These are phyloP conservation scores for Rubia occidens DNA, from an alignment of 305 asterid species.

Conservation along the genomic window DNA sequence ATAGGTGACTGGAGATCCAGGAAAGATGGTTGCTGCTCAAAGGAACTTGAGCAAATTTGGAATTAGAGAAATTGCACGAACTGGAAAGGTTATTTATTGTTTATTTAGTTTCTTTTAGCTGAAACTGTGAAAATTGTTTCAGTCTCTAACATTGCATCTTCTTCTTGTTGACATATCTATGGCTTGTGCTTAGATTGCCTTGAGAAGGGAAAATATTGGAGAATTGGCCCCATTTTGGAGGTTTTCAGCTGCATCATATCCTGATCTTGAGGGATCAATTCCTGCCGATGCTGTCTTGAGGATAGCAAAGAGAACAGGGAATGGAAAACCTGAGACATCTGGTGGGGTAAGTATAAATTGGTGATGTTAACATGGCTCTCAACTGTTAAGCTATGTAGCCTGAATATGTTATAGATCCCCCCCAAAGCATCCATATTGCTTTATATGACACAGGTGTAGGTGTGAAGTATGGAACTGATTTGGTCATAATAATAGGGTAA, in stretches of 20 bases:
- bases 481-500: not conserved
- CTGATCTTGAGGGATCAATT: slow-evolving; percentile 70
- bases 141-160: slow-evolving; percentile 9
- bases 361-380: not conserved
- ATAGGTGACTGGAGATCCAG: slow-evolving; percentile 97
- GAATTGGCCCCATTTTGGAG: slow-evolving; percentile 98
- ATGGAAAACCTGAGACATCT: slow-evolving; percentile 45
- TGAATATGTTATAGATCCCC: not conserved
- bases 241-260: slow-evolving; percentile 96
- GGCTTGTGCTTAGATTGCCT: slow-evolving; percentile 58
- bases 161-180: slow-evolving; percentile 9
- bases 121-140: slow-evolving; percentile 7
- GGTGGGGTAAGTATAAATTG: slow-evolving; percentile 44
- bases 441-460: not conserved
- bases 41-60: slow-evolving; percentile 90
- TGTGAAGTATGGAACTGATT: not conserved
- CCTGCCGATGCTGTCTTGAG: slow-evolving; percentile 35
- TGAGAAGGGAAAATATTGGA: slow-evolving; percentile 96
- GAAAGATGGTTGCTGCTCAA: slow-evolving; percentile 85
- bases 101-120: not conserved
- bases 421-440: not conserved
- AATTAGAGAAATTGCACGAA: slow-evolving; percentile 84
- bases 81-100: slow-evolving; percentile 64
- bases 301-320: slow-evolving; percentile 26
- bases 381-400: not conserved